Evolutionary conservation across 805 yeast genomes (phyloP).

Genomic region (Aciculoconidium aculeatum): DNA sequence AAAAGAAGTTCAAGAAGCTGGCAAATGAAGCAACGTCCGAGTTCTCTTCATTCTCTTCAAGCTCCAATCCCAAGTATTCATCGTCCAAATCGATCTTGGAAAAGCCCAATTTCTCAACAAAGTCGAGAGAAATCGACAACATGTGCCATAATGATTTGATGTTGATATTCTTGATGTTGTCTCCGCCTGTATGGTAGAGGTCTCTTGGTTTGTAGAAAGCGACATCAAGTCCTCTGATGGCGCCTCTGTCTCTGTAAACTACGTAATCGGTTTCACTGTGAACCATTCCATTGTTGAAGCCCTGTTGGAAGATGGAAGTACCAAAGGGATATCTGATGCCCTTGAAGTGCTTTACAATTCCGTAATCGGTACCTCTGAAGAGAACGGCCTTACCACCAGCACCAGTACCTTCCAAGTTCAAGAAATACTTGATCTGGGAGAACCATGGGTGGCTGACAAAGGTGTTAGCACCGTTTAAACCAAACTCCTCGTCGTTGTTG

Average conservation of each 20-base stretch:
- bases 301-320: constrained; percentile 76
- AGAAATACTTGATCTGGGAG: constrained; percentile 51
- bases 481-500: constrained; percentile 87
- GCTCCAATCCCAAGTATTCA: constrained; percentile 17
- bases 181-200: constrained; percentile 74
- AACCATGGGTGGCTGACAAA: constrained; percentile 74
- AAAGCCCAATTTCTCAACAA: constrained; percentile 38
- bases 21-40: constrained; percentile 49
- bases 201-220: constrained; percentile 86
- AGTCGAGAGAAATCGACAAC: constrained; percentile 65
- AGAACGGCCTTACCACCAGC: constrained; percentile 81
- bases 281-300: constrained; percentile 66
- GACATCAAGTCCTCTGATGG: constrained; percentile 76
- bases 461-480: constrained; percentile 72
- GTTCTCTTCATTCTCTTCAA: constrained; percentile 3
- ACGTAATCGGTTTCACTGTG: constrained; percentile 83
- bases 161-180: constrained; percentile 58
- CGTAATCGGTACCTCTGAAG: constrained; percentile 78
- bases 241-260: constrained; percentile 59
- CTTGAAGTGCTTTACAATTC: constrained; percentile 53
- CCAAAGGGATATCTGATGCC: constrained; percentile 68
- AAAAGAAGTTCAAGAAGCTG: constrained; percentile 55
- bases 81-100: constrained; percentile 29
- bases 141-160: constrained; percentile 78
- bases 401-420: constrained; percentile 90